Evolutionary conservation across 1,139 yeast species (phyloP).

Genomic region (Candida anutae): DNA sequence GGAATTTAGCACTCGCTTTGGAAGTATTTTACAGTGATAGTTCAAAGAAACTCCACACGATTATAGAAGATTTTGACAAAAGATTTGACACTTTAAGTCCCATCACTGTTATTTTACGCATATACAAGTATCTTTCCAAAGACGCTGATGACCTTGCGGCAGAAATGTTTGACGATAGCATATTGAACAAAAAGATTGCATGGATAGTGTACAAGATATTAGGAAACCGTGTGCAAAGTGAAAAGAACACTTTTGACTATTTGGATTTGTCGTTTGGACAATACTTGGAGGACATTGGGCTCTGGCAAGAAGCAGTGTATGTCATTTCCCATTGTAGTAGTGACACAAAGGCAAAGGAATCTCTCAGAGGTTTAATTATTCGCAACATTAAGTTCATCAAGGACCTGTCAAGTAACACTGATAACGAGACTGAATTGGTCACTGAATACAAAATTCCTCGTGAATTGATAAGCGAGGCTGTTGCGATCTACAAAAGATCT

Average conservation of each 20-base stretch:
- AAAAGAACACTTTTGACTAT: conserved; percentile 21
- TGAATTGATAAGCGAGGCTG: conserved; percentile 40
- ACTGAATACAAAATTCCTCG: conserved; percentile 38
- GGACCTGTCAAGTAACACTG: conserved; percentile 12
- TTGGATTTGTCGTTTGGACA: conserved; percentile 45
- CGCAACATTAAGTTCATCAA: conserved; percentile 36
- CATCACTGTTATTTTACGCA: conserved; percentile 17
- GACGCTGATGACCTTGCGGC: conserved; percentile 2
- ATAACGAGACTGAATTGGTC: conserved; percentile 27
- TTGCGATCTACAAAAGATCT: conserved; percentile 36
- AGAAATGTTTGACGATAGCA: conserved; percentile 2
- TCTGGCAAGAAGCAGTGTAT: conserved; percentile 55
- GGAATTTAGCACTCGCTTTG: conserved; percentile 59
- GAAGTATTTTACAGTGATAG: conserved; percentile 53
- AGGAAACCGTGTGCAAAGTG: background rate
- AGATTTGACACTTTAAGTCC: conserved; percentile 4
- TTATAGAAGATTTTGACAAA: conserved; percentile 16
- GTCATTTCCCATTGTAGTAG: conserved; percentile 46
- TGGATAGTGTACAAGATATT: conserved; percentile 54
- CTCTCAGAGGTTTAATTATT: conserved; percentile 39
- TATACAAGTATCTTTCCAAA: conserved; percentile 9
- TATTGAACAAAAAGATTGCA: conserved; percentile 27
- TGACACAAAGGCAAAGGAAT: conserved; percentile 32
- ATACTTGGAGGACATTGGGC: conserved; percentile 39
- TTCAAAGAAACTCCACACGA: conserved; percentile 35